Base-by-base conservation (phyloP, 2,329 filamentous ascomycete species). In the Claviceps lovelessii region DNA sequence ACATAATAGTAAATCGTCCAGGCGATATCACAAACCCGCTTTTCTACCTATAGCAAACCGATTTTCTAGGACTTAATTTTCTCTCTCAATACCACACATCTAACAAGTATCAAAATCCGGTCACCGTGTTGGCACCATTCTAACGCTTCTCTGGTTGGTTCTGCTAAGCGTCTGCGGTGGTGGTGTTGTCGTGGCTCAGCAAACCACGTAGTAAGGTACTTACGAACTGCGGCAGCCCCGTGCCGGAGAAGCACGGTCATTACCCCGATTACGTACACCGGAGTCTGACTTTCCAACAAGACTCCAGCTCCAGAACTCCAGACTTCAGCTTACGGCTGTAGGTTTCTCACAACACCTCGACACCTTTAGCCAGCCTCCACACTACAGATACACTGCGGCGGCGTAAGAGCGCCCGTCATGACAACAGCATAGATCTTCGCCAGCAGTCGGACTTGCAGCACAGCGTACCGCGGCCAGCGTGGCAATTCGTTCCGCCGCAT, bases 381-480 rank as follows among this genome's bases (percentile, higher is more conserved):
- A 35, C 11, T 42, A 11, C 23, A 2, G 28, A 33, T 17, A 44
- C 46, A 42, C 19, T 35, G 37, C 28, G 45, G 46, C 46, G 46
- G 35, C 28, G 23, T 49, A 31, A 41, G 23, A 17, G 17, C 46
- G 53, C 55, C 50, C 54, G 54, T 45, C 52, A 59, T 60, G 56
- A 52, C 23, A 53, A 48, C 51, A 46, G 51, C 31, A n/a, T 46
- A 45, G 37, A 54, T 23, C 5, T 35, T 47, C 47, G 35, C 35
- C 13, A 39, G 29, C 35, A 33, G 33, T 19, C 17, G n/a, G 46
- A 35, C 10, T 33, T 28, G 23, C 37, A 35, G 19, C 23, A 42
- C n/a, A 17, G 17, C 23, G 17, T 23, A 11, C 23, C 35, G 31
- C 35, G n/a, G 29, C 10, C 23, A 49, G 35, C 44, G 23, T n/a